These are phyloP conservation scores for Monilinia fructigena DNA, from an alignment of 2,329 filamentous ascomycete species.

Conservation along the genomic window DNA sequence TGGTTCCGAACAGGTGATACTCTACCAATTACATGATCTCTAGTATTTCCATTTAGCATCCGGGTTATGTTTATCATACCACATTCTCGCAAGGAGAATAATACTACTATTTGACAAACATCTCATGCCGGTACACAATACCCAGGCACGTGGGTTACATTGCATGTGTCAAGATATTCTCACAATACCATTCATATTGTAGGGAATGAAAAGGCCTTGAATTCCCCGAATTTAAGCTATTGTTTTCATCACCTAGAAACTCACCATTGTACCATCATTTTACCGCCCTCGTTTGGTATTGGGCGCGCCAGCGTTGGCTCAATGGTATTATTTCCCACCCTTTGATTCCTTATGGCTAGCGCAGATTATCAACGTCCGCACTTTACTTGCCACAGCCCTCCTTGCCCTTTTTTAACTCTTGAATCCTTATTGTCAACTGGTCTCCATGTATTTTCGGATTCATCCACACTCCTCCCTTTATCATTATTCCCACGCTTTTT, in stretches of 20 bases:
- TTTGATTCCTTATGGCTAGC: neutral
- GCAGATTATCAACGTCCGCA: neutral
- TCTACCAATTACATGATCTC: neutral
- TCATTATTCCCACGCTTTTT: neutral
- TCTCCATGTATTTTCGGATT: neutral
- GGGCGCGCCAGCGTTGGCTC: neutral
- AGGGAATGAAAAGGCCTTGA: neutral
- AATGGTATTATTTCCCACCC: neutral
- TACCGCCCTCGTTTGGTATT: too few relatives aligned
- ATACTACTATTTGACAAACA: neutral
- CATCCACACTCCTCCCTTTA: neutral
- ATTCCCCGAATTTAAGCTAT: neutral
- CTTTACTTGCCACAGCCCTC: neutral
- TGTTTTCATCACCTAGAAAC: neutral
- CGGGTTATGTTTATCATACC: neutral
- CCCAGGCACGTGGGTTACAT: neutral
- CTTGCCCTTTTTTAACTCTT: neutral
- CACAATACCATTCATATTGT: neutral
- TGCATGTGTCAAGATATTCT: neutral
- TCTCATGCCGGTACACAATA: neutral
- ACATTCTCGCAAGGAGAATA: neutral
- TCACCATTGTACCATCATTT: neutral
- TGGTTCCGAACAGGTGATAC: neutral
- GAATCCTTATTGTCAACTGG: neutral
- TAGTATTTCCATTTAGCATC: neutral